These are phyloP conservation scores for Phaseolus coccineus DNA, from an alignment of 331 rosid genomes.

Conservation along the genomic window DNA sequence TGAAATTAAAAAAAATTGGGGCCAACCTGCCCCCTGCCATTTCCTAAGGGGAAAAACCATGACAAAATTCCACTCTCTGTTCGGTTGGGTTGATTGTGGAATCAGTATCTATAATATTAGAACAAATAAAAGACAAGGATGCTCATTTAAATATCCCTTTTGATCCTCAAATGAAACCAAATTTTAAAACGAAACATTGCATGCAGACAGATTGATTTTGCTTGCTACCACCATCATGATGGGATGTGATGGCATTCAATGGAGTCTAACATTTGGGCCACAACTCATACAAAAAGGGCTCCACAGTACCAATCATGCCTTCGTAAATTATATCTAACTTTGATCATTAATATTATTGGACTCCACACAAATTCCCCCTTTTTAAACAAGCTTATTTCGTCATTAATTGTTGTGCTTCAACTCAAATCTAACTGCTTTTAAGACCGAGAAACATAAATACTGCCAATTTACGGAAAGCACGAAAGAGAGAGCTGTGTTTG, in stretches of 20 bases:
- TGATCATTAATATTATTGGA: constrained; percentile 35
- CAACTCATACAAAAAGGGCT: background rate
- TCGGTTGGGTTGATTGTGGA: constrained; percentile 42
- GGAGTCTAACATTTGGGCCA: constrained; percentile 44
- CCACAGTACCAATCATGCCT: constrained; percentile 26
- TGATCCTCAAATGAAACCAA: constrained; percentile 16
- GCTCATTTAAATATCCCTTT: constrained; percentile 27
- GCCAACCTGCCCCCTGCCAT: constrained; percentile 49
- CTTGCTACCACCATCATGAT: constrained; percentile 39
- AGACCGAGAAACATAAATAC: background rate
- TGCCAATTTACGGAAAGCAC: constrained; percentile 14
- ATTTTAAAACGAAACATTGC: constrained; percentile 41
- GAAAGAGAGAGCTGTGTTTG: constrained; percentile 2
- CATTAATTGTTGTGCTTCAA: background rate
- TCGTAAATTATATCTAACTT: constrained; percentile 27
- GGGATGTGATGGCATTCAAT: constrained; percentile 40
- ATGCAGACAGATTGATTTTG: constrained; percentile 53
- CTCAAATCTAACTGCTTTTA: background rate
- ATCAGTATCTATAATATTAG: background rate
- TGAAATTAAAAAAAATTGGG: constrained; percentile 40
- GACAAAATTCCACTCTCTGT: constrained; percentile 41
- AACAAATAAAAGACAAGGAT: background rate
- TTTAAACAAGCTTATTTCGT: background rate
- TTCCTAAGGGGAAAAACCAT: constrained; percentile 45
- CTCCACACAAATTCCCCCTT: background rate